Evolutionary conservation across 1,284 basidiomycete species (phyloP), one percentile per base, ranked within the genome.

Genomic region (Austroboletus rostrupii): DNA sequence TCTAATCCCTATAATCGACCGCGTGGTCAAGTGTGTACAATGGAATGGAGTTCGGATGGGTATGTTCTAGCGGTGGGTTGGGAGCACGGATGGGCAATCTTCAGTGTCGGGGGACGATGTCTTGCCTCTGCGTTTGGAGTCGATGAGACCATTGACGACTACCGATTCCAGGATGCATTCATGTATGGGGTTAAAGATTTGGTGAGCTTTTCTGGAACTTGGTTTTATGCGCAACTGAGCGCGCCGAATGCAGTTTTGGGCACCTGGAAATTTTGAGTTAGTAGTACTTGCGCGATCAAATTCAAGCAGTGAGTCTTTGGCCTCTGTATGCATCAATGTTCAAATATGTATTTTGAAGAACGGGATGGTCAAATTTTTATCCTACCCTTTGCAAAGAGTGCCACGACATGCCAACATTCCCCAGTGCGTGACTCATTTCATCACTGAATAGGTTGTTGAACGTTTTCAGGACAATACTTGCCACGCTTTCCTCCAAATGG

Each of bases 1-100:
- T 81, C 83, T 8, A 79, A 78, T 53, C 72, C 79, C 36, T 78
- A 81, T 56, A 76, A 76, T 49, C 72, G 72, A 54, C 66, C 78
- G 6, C 83, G 83, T 1, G 95, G 95, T 0, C 68, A 77, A n/a
- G 87, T 97, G 2, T 80, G 71, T 41, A 71, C 81, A 13, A 76
- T 97, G 66, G 83, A 92, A 57, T 97, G 94, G 92, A 95, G 87
- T 50, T 90, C 89, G 3, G 97, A 99, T 68, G 97, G 96, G 1
- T 93, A 97, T 68, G 92, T 92, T 1, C 76, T 99, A n/a, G 95
- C 94, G n/a, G 92, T 94, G 1, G 95, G 92, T 0, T 98, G 92
- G 86, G 78, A 85, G 54, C 71, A 81, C 50, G 95, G 93, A 5
- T 97, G 94, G 90, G 90, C 87, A 0, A 79, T 97, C 5, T 93